Evolutionary conservation across 495 filamentous ascomycete genomes (phyloP).

Genomic region (Daldinia vernicosa): DNA sequence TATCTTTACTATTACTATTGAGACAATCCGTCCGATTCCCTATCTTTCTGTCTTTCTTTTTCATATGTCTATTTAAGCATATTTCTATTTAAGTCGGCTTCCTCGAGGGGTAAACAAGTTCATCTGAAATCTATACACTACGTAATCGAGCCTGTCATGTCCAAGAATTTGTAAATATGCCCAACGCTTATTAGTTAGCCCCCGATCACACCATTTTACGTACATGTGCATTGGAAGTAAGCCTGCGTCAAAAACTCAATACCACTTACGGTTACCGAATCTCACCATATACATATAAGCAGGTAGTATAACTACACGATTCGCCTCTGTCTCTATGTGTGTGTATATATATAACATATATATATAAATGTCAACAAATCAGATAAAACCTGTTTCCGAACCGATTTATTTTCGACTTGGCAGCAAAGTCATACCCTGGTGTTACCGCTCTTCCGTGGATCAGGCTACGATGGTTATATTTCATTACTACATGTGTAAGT

Average conservation of each 20-base stretch:
- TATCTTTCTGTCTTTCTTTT: not conserved
- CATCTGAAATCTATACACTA: not conserved
- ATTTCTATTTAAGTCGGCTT: not conserved
- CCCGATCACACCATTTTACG: constrained; percentile 20
- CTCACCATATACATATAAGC: constrained; percentile 12
- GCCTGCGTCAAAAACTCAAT: constrained; percentile 20
- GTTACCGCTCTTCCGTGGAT: constrained; percentile 20
- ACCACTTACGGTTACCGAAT: constrained; percentile 37
- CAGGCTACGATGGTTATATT: constrained; percentile 4
- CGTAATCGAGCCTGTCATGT: not conserved
- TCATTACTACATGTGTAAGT: constrained; percentile 12
- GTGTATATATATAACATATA: constrained; percentile 3
- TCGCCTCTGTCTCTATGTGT: not conserved
- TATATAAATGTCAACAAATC: constrained; percentile 18
- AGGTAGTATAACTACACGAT: not conserved
- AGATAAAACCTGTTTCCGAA: constrained; percentile 16
- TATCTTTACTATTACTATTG: not conserved
- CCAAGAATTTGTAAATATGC: constrained; percentile 8
- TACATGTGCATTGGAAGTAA: constrained; percentile 17
- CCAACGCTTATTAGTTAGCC: constrained; percentile 14
- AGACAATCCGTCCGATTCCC: no score
- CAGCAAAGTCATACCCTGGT: constrained; percentile 28
- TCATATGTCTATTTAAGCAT: not conserved
- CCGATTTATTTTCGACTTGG: constrained; percentile 24
- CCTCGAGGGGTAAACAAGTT: not conserved